Conservation (phyloP, 2,329 filamentous ascomycete species). For the Sporothrix humicola region DNA sequence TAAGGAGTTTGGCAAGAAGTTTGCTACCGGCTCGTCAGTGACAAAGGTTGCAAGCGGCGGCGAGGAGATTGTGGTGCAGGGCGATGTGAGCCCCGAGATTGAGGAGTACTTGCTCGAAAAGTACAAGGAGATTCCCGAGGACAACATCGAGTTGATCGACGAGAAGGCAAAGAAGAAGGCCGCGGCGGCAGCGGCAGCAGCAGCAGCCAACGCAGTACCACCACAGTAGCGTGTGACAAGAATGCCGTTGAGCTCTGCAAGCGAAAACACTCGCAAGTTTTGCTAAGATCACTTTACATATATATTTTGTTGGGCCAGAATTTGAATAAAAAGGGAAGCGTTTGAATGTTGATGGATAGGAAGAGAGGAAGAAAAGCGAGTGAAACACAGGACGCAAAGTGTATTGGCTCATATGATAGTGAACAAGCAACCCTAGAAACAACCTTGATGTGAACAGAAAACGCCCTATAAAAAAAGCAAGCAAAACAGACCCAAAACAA, state of each 20-base stretch:
- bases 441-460: background rate
- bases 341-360: background rate
- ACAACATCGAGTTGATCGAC: slow-evolving; percentile 93
- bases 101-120: slow-evolving; percentile 88
- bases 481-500: background rate
- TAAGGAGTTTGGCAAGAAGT: slow-evolving; percentile 98
- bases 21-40: slow-evolving; percentile 90
- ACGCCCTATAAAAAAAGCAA: background rate
- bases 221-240: background rate
- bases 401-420: slow-evolving; percentile 13
- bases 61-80: slow-evolving; percentile 97
- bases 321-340: slow-evolving; percentile 14
- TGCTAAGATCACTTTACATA: background rate
- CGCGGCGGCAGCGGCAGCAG: slow-evolving; percentile 39
- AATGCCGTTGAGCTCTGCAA: background rate
- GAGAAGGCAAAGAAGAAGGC: slow-evolving; percentile 90
- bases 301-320: background rate
- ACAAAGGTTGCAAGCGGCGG: slow-evolving; percentile 85
- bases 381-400: background rate
- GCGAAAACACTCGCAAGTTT: background rate
- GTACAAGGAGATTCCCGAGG: slow-evolving; percentile 88
- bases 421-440: background rate
- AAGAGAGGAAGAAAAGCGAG: background rate
- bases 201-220: slow-evolving; percentile 20
- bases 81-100: slow-evolving; percentile 93